Conservation (phyloP, 2,329 filamentous ascomycete genomes). For the Fusarium verticillioides region DNA sequence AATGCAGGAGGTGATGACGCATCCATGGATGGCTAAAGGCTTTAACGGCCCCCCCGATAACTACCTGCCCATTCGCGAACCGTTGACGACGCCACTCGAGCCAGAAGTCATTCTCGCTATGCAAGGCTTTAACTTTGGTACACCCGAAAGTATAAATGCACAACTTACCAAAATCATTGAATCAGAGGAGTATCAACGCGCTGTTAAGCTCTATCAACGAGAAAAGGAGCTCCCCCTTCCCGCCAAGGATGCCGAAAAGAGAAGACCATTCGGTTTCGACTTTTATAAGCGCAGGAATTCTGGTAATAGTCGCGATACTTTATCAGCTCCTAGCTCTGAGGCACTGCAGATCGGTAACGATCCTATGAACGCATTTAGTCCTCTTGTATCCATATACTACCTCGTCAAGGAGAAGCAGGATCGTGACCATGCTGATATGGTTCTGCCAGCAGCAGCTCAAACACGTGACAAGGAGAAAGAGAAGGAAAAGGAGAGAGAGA, state of each 20-base stretch:
- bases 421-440: constrained; percentile 67
- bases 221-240: constrained; percentile 70
- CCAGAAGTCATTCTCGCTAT: constrained; percentile 87
- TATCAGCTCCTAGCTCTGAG: constrained; percentile 86
- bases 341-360: constrained; percentile 84
- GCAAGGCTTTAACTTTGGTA: constrained; percentile 98
- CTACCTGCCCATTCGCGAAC: constrained; percentile 83
- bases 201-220: constrained; percentile 75
- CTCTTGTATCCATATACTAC: constrained; percentile 93
- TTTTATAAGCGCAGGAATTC: constrained; percentile 97
- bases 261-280: constrained; percentile 87
- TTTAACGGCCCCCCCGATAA: constrained; percentile 90
- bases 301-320: constrained; percentile 85
- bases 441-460: constrained; percentile 59
- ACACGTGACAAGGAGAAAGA: constrained; percentile 50
- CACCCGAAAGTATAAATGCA: constrained; percentile 81
- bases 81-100: constrained; percentile 86
- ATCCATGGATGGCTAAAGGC: constrained; percentile 96
- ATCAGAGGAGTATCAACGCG: constrained; percentile 92
- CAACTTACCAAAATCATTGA: constrained; percentile 89
- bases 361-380: constrained; percentile 92
- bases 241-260: constrained; percentile 79
- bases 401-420: constrained; percentile 95
- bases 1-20: constrained; percentile 90
- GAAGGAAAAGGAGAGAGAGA: constrained; percentile 46